Base-by-base conservation (phyloP, 2,329 filamentous ascomycete species). In the Curvularia sp. region DNA sequence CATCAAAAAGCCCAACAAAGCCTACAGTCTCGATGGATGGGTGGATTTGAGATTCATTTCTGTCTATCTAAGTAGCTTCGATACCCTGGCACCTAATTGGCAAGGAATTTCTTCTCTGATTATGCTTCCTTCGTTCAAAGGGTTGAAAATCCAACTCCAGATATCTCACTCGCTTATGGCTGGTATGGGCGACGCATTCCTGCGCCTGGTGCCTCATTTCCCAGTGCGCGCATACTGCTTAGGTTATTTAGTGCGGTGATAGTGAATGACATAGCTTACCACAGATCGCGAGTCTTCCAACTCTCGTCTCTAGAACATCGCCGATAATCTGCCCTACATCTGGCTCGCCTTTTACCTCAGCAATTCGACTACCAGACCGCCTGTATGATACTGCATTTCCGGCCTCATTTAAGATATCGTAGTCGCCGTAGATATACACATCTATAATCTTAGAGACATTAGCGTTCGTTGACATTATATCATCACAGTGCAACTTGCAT, bases 141-240 rank as follows among this genome's bases (percentile, higher is more conserved):
- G 42, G 64, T 50, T 66, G 22, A 24, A 65, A 66, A 26, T 66
- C 57, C 1, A 58, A 20, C 43, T 64, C 55, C 1, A 61, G 15
- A 57, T 60, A 65, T 26, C 47, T 50, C 4, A 66, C 55, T 44
- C 55, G 28, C 22, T 58, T 61, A 44, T 42, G 6, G 31, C 58
- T 61, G 31, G 49, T 47, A 38, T 49, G 22, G 33, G 58, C 46
- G 55, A 65, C 28, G 4, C 33, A 15, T 22, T 60, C 39, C 47
- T 20, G 22, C 30, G 33, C 51, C 33, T 63, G 4, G 24, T 58
- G 5, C 26, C 54, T 61, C 7, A 66, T 66, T 31, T 58, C 2
- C 20, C 5, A 2, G 20, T 57, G 7, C 33, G 49, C 55, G 49
- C 46, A 66, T 43, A 63, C 64, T 65, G 10, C 7, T 26, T 4